A percentile compares a stretch with the other conserved stretches of the same genome.
Conservation (phyloP, 2,329 filamentous ascomycete species). For the Cladosporium sp. region DNA sequence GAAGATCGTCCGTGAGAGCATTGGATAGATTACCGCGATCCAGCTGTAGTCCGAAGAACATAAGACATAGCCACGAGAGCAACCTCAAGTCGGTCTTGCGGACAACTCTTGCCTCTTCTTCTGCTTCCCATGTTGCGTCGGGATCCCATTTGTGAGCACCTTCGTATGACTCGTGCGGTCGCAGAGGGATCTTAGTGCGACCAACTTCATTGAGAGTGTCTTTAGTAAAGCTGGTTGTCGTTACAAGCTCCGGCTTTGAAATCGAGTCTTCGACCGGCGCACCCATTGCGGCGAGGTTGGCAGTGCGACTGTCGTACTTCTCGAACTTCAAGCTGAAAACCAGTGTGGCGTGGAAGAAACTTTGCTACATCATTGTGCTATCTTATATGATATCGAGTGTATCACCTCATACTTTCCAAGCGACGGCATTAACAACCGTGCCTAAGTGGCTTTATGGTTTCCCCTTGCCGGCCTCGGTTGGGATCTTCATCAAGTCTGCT, state of each 20-base stretch:
- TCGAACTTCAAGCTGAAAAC: no score
- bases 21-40: slow-evolving; percentile 45
- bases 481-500: neutral
- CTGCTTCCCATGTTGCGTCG: slow-evolving; percentile 50
- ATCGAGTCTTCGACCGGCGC: neutral
- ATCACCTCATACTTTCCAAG: no score
- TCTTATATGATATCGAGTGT: no score
- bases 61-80: slow-evolving; percentile 49
- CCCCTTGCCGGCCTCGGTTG: slow-evolving; percentile 1
- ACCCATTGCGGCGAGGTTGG: slow-evolving; percentile 1
- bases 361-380: no score
- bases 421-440: neutral
- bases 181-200: slow-evolving; percentile 1
- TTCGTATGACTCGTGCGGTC: slow-evolving; percentile 53
- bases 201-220: neutral
- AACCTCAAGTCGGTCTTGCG: slow-evolving; percentile 47
- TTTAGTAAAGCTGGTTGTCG: neutral
- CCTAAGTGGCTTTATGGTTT: neutral
- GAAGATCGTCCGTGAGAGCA: slow-evolving; percentile 28
- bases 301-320: neutral
- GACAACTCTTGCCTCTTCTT: slow-evolving; percentile 45
- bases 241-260: slow-evolving; percentile 1
- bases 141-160: slow-evolving; percentile 58
- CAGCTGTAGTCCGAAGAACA: slow-evolving; percentile 52
- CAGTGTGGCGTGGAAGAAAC: no score